Base-by-base conservation (phyloP, 805 yeast genomes). In the Saccharomycopsis guyanensis region DNA sequence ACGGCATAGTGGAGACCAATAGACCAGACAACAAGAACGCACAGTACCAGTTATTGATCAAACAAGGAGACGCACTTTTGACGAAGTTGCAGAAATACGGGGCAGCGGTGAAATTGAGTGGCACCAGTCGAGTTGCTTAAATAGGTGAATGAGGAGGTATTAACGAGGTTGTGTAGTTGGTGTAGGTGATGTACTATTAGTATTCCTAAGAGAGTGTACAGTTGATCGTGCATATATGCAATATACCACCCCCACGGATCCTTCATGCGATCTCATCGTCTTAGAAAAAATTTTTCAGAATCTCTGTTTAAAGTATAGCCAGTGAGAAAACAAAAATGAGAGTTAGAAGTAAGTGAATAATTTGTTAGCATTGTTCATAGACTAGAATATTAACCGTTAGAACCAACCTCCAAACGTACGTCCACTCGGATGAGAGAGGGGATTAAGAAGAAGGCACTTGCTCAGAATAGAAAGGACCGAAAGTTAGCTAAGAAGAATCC, bases 51-150 rank as follows among this genome's bases (percentile, higher is more conserved):
- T 65, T 71, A 53, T 73, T 93, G 58, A 80, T 93, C 58, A 88
- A 86, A 65, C 94, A 83, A 61, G 97, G 98, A 53, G 98, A 93
- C 60, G 78, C 81, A 2, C 71, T 93, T 57, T 76, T 93, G 62
- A 91, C 98, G 15, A 93, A 91, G 64, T 73, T 93, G 60, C 98
- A 93, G 64, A 93, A 89, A 64, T 93, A 91, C 57, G 95, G 96
- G 40, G 96, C 97, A 38, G 96, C 97, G 19, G 97, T 93, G 42
- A 85, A 94, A 63, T 74, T 93, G 57, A 83, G 94, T 59, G 97
- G 97, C 40, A 85, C 95, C 23, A 50, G 25, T 15, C 5, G 37
- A 15, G 37, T 18, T 33, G 18, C 37, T 12, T 33, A 33, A 27
- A 27, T 27, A 27, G 13, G 32, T 27, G 8, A 27, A 27, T 10